A percentile compares a stretch with the other conserved stretches of the same genome.
Evolutionary conservation across 1,139 yeast genomes (phyloP).

Genomic region (Saccharomycopsis hybrid): DNA sequence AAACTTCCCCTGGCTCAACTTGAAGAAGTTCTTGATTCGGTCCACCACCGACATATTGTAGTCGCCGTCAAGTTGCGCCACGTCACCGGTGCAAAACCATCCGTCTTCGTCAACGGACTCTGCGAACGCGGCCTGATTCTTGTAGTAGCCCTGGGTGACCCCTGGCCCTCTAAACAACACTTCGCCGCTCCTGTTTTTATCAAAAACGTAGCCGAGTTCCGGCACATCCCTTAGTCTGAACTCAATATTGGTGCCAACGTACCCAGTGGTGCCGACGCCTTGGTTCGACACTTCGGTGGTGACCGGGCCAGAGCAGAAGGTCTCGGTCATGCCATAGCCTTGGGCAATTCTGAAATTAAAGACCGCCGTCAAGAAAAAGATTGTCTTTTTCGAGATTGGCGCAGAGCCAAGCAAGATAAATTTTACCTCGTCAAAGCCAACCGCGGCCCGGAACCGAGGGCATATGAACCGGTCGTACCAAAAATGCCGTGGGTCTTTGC

Average conservation of each 20-base stretch:
- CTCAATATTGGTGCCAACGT: slow-evolving; percentile 47
- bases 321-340: slow-evolving; percentile 65
- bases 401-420: slow-evolving; percentile 50
- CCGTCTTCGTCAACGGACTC: slow-evolving; percentile 56
- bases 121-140: slow-evolving; percentile 47
- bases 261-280: slow-evolving; percentile 66
- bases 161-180: slow-evolving; percentile 64
- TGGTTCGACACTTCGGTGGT: slow-evolving; percentile 51
- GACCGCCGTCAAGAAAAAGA: slow-evolving; percentile 12
- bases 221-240: slow-evolving; percentile 60
- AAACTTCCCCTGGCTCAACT: slow-evolving; percentile 77
- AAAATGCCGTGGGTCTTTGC: slow-evolving; percentile 19
- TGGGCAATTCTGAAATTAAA: slow-evolving; percentile 28
- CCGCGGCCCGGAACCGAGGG: slow-evolving; percentile 36
- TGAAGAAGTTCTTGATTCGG: slow-evolving; percentile 75
- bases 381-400: slow-evolving; percentile 48
- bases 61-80: slow-evolving; percentile 47
- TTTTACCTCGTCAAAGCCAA: slow-evolving; percentile 45
- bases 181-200: slow-evolving; percentile 46
- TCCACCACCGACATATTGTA: slow-evolving; percentile 63
- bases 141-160: slow-evolving; percentile 52
- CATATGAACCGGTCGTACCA: slow-evolving; percentile 26
- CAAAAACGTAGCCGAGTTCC: slow-evolving; percentile 54
- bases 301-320: slow-evolving; percentile 47
- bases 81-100: slow-evolving; percentile 76